A percentile compares a stretch with the other conserved stretches of the same genome.
phyloP scores from a whole-genome alignment of 768 basidiomycete species.

The Royoungia palumana region DNA sequence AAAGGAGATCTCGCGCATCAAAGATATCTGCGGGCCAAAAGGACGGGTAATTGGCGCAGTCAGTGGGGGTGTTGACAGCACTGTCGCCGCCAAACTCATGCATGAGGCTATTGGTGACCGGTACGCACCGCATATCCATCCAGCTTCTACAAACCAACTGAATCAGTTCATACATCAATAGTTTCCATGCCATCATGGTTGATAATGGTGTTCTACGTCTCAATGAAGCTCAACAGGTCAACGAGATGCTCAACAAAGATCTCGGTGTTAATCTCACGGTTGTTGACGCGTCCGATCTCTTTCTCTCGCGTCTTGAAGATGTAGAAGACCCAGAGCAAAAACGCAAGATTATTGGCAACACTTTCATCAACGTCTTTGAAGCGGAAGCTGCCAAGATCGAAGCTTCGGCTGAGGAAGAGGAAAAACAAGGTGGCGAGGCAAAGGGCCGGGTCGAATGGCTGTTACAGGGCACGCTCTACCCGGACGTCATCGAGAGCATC shows the following conservation, averaged over 20 bases:
- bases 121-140: slow-evolving; percentile 38
- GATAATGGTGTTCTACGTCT: slow-evolving; percentile 95
- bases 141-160: not conserved
- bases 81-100: slow-evolving; percentile 98
- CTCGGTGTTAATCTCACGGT: slow-evolving; percentile 96
- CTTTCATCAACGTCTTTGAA: slow-evolving; percentile 97
- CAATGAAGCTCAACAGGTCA: slow-evolving; percentile 87
- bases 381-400: slow-evolving; percentile 90
- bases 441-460: slow-evolving; percentile 97
- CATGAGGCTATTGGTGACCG: slow-evolving; percentile 98
- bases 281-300: slow-evolving; percentile 91
- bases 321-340: slow-evolving; percentile 96
- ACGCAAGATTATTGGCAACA: slow-evolving; percentile 98
- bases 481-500: slow-evolving; percentile 98
- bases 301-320: slow-evolving; percentile 83
- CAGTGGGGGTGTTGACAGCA: slow-evolving; percentile 95
- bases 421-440: slow-evolving; percentile 56
- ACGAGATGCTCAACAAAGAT: slow-evolving; percentile 89
- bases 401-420: slow-evolving; percentile 73
- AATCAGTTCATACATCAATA: slow-evolving; percentile 28
- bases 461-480: slow-evolving; percentile 95
- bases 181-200: slow-evolving; percentile 99
- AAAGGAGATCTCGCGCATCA: slow-evolving; percentile 91
- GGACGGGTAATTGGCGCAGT: slow-evolving; percentile 98
- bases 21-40: slow-evolving; percentile 88